Evolutionary conservation across 192 early-diverging fungal species (phyloP).

Genomic region (Backusella mclennaniae): DNA sequence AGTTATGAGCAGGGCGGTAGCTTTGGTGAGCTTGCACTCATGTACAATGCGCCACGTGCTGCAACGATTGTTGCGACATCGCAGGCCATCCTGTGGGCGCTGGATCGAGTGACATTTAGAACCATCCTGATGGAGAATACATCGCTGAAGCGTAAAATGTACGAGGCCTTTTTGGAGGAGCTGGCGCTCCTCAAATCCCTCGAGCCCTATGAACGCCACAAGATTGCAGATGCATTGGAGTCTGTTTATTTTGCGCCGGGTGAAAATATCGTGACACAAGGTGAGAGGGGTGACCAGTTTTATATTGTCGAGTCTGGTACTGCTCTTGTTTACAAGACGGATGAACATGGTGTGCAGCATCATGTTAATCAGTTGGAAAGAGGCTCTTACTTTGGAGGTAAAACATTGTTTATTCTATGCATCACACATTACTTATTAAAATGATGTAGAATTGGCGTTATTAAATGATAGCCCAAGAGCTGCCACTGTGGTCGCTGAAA

Average conservation of each 20-base stretch:
- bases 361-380: conserved; percentile 66
- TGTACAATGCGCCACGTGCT: conserved; percentile 99
- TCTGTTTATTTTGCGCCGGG: conserved; percentile 84
- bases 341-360: conserved; percentile 77
- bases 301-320: conserved; percentile 96
- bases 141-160: conserved; percentile 90
- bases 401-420: neutral
- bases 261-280: conserved; percentile 85
- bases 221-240: conserved; percentile 98
- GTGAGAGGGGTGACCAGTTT: conserved; percentile 91
- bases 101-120: conserved; percentile 97
- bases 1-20: conserved; percentile 81
- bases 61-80: conserved; percentile 89
- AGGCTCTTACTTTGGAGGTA: conserved; percentile 97
- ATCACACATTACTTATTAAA: neutral
- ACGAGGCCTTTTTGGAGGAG: conserved; percentile 95
- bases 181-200: conserved; percentile 85
- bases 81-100: conserved; percentile 88
- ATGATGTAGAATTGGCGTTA: conserved; percentile 81
- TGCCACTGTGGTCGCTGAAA: conserved; percentile 85
- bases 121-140: conserved; percentile 98
- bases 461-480: conserved; percentile 92
- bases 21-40: conserved; percentile 98
- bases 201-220: conserved; percentile 96
- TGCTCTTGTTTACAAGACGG: conserved; percentile 76